Conservation (phyloP, 345 rosid species). For the Salix suchowensis region DNA sequence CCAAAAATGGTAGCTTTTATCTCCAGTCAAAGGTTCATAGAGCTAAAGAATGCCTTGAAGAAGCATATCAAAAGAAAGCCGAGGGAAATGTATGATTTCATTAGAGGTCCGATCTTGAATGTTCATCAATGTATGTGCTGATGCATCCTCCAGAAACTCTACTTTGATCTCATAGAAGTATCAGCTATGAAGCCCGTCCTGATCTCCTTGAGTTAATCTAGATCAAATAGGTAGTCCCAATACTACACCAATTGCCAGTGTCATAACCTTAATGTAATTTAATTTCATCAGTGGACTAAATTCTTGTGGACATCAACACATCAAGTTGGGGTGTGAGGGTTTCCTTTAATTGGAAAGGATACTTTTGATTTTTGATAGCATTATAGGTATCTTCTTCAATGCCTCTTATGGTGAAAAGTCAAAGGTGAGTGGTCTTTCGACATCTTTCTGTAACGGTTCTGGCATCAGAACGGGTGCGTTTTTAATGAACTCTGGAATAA, state of each 20-base stretch:
- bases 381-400: too few species aligned
- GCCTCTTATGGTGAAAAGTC: too few species aligned
- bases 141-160: background rate
- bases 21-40: slow-evolving; percentile 85
- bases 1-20: slow-evolving; percentile 80
- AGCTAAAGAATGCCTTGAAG: slow-evolving; percentile 86
- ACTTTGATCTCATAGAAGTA: background rate
- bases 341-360: background rate
- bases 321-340: background rate
- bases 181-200: background rate
- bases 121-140: background rate
- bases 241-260: background rate
- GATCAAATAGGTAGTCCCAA: background rate
- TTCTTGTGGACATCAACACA: background rate
- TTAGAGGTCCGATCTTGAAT: background rate
- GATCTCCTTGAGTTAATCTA: background rate
- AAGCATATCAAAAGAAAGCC: slow-evolving; percentile 29
- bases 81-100: slow-evolving; percentile 8
- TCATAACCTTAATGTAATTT: background rate
- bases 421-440: too few species aligned
- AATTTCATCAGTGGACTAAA: background rate
- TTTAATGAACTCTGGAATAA: too few species aligned
- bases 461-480: too few species aligned
- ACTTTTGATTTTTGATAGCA: too few species aligned
- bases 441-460: too few species aligned